Evolutionary conservation across 2,329 filamentous ascomycete genomes (phyloP), one percentile per base, ranked within the genome.

Genomic region (Ophiostoma sp.): DNA sequence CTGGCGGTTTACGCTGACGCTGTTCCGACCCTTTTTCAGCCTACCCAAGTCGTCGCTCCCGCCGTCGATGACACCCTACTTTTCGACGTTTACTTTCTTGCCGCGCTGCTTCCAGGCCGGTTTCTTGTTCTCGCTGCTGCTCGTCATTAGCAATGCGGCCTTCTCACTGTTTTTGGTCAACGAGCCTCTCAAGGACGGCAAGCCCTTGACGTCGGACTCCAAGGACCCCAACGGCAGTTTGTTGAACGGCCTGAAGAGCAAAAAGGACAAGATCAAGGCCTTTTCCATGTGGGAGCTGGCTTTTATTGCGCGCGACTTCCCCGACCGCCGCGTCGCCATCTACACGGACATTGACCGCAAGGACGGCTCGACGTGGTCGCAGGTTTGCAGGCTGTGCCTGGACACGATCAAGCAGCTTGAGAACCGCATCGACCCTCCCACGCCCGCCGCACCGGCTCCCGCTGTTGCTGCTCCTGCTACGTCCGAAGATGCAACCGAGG

Each of bases 231-330:
- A 97, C 78, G 94, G 94, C 48, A 97, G 93, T 79, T 85, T 98
- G 36, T 81, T 98, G 68, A 94, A 91, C 73, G 95, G 95, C 0
- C 82, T 98, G 63, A 95, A 91, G 80, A 91, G 91, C 76, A 96
- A 94, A 83, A 96, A 95, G 81, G 86, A 93, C 9, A 86, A 93
- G 11, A 90, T 93, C 74, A 91, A 89, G 82, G 91, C 90, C 0
- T 97, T 97, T 80, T 95, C 95, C 19, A 92, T 97, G 81, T 97
- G 95, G 95, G 95, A 98, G 79, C 85, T 98, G 36, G 89, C 90
- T 39, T 87, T 93, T 72, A 97, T 98, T 77, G 91, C 93, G 50
- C 88, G 92, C 73, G 87, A 89, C 71, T 95, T 92, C 75, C 87
- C 91, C 19, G 87, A 89, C n/a, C 90, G 94, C 45, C 89, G 95